A percentile compares a stretch with the other conserved stretches of the same genome.
Conservation (phyloP, 1,284 basidiomycete species). For the Pseudozyma pruni region DNA sequence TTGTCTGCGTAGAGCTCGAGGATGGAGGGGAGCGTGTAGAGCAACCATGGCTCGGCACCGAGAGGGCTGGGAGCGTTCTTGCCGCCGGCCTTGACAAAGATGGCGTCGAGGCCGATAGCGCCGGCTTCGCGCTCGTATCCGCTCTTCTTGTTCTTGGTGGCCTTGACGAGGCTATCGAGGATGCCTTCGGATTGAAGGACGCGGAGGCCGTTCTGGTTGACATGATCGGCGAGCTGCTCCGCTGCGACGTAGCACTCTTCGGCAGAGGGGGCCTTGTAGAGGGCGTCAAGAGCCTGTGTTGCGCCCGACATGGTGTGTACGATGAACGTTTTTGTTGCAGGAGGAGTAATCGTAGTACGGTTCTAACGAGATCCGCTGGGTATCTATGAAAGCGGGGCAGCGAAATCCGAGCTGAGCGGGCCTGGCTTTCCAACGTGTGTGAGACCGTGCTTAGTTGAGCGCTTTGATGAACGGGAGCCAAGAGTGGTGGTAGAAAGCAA, state of each 20-base stretch:
- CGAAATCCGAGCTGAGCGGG: too few relatives aligned
- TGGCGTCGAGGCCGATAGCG: slow-evolving; percentile 74
- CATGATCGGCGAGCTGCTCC: slow-evolving; percentile 66
- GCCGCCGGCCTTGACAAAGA: slow-evolving; percentile 66
- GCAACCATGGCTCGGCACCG: slow-evolving; percentile 82
- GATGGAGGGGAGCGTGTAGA: slow-evolving; percentile 80
- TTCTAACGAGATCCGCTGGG: too few relatives aligned
- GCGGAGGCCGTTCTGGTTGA: slow-evolving; percentile 67
- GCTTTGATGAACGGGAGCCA: slow-evolving; percentile 10
- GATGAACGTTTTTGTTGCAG: slow-evolving; percentile 7
- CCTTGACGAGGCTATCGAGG: slow-evolving; percentile 69
- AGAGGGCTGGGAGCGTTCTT: slow-evolving; percentile 73
- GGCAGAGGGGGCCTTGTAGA: slow-evolving; percentile 59
- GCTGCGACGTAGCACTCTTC: slow-evolving; percentile 65
- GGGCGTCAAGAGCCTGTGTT: slow-evolving; percentile 43
- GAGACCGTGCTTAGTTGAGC: too few relatives aligned
- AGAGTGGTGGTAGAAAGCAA: slow-evolving; percentile 31
- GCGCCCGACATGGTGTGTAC: slow-evolving; percentile 29
- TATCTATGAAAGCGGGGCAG: slow-evolving; percentile 22
- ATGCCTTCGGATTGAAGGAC: slow-evolving; percentile 66
- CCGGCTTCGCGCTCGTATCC: slow-evolving; percentile 92
- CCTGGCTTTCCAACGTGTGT: too few relatives aligned
- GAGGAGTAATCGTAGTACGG: too few relatives aligned
- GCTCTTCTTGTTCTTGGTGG: slow-evolving; percentile 84
- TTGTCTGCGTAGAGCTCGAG: slow-evolving; percentile 93